Base-by-base conservation (phyloP, 768 basidiomycete genomes). In the Termitomyces sp. region DNA sequence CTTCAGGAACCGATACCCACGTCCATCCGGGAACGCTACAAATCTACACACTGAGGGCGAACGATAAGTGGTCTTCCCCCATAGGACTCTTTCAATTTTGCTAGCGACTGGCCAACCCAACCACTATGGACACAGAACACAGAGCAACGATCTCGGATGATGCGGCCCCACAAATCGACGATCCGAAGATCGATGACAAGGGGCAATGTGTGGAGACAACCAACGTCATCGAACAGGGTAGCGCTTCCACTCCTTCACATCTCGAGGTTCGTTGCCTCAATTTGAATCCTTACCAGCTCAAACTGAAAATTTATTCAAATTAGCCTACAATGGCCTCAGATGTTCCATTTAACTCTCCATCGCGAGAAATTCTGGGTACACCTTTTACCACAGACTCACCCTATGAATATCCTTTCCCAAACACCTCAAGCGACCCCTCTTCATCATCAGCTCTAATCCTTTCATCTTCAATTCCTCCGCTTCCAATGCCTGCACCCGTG, bases 341-440 rank as follows among this genome's bases (percentile, higher is more conserved):
- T 38, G n/a, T 51, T 3, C 23, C 54, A 38, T 38, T 67, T 9
- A 68, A 69, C 53, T 69, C 70, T 1, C 68, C 69, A 9, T 63
- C 66, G 0, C 16, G 7, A 38, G 52, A 65, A 12, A 69, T 72
- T 41, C 40, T 73, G 20, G 70, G 71, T 22, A 72, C 72, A 1
- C 71, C 72, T 18, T 73, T 72, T 46, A 64, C 67, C 25, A 66
- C 65, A 1, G 61, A 64, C 31, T 43, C 66, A 12, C 68, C 61
- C 15, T 72, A 68, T 59, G 67, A 71, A 42, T 71, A 70, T 55
- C 71, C 72, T 7, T 70, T 72, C 56, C 63, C 61, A 3, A 57
- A 48, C 16, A 23, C 16, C 23, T 25, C 48, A 0, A 44, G 32
- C 18, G 42, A 44, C 45, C 32, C 54, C 41, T 36, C 52, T 27